Base-by-base conservation (phyloP, 1,284 basidiomycete genomes). In the Paramarasmius palmivorus region DNA sequence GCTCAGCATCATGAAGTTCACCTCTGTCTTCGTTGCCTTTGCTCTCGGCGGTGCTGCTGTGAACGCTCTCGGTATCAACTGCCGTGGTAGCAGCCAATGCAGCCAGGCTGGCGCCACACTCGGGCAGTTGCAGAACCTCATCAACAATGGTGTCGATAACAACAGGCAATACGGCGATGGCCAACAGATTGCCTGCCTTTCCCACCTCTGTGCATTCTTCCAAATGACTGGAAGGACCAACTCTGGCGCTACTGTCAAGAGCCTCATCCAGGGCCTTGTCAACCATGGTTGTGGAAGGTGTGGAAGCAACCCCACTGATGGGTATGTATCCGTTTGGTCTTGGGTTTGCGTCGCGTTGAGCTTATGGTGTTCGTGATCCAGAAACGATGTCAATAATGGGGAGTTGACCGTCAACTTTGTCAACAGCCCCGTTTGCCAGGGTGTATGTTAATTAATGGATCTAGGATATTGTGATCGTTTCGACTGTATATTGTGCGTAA, bases 131-230 rank as follows among this genome's bases (percentile, higher is more conserved):
- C 23, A 25, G 22, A 47, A 47, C 23, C 20, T 29, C 45, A 19
- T 29, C 20, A 25, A 29, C 8, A 32, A 32, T 12, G 17, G 17
- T 29, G 19, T 47, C 14, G 45, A 47, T 14, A 29, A 47, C 45
- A 47, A 47, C 23, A 47, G 45, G 23, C 45, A 47, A 35, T 47
- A 47, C 23, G 23, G 45, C 15, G 45, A 47, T 29, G 45, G 45
- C 2, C 26, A 47, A 20, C 6, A 29, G 17, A 47, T 47, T 20
- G 45, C 15, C 19, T 47, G 45, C 23, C 20, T 47, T 20, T 22
- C 20, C 26, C 45, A 47, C 45, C 45, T 47, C 45, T 47, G 45
- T 47, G 45, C 45, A 25, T 47, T 47, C 23, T 47, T 25, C 17
- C 45, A 47, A 19, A 47, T 26, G 2, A 47, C 45, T 22, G 45